phyloP scores from a whole-genome alignment of 2,329 filamentous ascomycete species.

The Neophaeococcomyces aloes region DNA sequence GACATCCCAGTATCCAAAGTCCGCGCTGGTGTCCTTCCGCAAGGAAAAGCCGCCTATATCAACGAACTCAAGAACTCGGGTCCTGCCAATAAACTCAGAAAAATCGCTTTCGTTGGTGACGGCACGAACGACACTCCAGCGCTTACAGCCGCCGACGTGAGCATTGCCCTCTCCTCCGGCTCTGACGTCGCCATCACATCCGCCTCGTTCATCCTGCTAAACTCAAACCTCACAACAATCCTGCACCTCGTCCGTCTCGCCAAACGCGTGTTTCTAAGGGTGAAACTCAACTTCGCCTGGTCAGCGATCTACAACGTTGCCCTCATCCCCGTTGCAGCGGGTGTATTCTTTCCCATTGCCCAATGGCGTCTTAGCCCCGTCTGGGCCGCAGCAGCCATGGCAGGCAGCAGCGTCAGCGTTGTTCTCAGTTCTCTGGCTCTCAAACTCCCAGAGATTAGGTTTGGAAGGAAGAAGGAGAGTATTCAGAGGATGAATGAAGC shows the following conservation, averaged over 20 bases:
- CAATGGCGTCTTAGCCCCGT: slow-evolving; percentile 39
- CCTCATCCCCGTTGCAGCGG: slow-evolving; percentile 70
- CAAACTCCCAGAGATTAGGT: slow-evolving; percentile 30
- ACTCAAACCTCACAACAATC: slow-evolving; percentile 58
- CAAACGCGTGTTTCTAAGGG: slow-evolving; percentile 60
- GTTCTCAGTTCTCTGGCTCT: slow-evolving; percentile 70
- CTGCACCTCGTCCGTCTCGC: slow-evolving; percentile 64
- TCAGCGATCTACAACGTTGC: slow-evolving; percentile 71
- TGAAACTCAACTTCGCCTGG: slow-evolving; percentile 80
- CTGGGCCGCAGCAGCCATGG: slow-evolving; percentile 90
- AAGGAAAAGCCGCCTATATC: slow-evolving; percentile 53
- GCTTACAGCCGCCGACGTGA: slow-evolving; percentile 67
- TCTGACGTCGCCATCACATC: slow-evolving; percentile 75
- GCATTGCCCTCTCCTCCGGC: slow-evolving; percentile 70
- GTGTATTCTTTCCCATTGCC: slow-evolving; percentile 57
- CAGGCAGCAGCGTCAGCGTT: slow-evolving; percentile 80
- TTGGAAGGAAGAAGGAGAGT: too few species aligned
- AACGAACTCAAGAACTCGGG: slow-evolving; percentile 27
- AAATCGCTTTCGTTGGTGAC: slow-evolving; percentile 76
- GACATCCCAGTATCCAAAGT: slow-evolving; percentile 66
- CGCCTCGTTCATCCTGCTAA: slow-evolving; percentile 69
- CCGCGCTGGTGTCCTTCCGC: slow-evolving; percentile 76
- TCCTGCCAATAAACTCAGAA: slow-evolving; percentile 31
- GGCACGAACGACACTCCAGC: slow-evolving; percentile 81
- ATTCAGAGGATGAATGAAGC: slow-evolving; percentile 3